Conservation (phyloP, 345 rosid genomes). For the Eucalyptus tenuipes region DNA sequence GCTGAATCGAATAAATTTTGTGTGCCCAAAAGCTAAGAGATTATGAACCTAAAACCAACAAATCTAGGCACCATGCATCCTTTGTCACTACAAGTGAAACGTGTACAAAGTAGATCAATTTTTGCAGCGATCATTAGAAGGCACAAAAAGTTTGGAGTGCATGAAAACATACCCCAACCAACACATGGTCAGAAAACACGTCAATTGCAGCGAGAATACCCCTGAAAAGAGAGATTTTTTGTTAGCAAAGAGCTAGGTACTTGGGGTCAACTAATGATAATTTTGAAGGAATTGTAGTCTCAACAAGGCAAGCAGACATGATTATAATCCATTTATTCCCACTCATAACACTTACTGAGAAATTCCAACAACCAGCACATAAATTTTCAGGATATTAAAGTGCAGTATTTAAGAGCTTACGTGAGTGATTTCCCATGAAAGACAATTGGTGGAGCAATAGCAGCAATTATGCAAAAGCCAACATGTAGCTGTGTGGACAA, state of each 20-base stretch:
- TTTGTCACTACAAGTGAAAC: background rate
- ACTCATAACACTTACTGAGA: background rate
- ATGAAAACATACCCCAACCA: conserved; percentile 72
- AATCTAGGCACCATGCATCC: background rate
- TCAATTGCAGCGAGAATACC: conserved; percentile 96
- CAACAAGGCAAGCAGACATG: background rate
- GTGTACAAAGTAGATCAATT: background rate
- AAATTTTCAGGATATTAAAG: background rate
- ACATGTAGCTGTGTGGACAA: conserved; percentile 60
- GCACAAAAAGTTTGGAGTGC: background rate
- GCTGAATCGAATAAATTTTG: background rate
- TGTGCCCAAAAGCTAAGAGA: background rate
- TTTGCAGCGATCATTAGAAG: background rate
- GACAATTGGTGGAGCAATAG: conserved; percentile 94
- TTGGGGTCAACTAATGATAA: background rate
- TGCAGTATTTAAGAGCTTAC: conserved; percentile 38
- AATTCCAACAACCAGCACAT: background rate
- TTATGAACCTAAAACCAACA: background rate
- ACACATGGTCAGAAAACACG: conserved; percentile 45
- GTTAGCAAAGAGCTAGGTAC: background rate
- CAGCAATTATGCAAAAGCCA: conserved; percentile 92
- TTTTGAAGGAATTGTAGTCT: background rate
- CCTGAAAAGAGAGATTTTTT: conserved; percentile 21
- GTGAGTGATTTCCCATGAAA: conserved; percentile 95
- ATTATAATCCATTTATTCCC: background rate